phyloP scores from a whole-genome alignment of 139 green algal species.

The Micractinium conductrix region DNA sequence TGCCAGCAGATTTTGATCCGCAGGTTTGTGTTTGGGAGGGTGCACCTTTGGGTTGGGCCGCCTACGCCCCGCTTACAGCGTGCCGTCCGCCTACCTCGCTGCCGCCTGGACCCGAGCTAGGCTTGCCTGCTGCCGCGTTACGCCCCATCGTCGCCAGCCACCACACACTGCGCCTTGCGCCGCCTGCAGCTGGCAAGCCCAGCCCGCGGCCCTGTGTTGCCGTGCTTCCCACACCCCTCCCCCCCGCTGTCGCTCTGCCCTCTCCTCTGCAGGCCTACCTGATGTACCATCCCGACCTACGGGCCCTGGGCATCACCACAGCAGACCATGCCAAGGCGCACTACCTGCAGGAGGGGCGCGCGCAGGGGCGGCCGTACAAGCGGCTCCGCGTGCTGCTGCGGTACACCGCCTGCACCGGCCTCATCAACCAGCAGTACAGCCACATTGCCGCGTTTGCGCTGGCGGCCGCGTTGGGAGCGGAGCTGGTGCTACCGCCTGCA shows the following conservation, averaged over 20 bases:
- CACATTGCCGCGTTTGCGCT: constrained; percentile 71
- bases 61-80: no score
- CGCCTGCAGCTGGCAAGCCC: not conserved
- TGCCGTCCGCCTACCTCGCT: not conserved
- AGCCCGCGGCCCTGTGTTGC: no score
- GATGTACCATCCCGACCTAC: constrained; percentile 64
- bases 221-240: not conserved
- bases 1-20: constrained; percentile 32
- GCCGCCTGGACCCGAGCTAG: not conserved
- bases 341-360: constrained; percentile 52
- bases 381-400: constrained; percentile 64
- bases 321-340: constrained; percentile 53
- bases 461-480: constrained; percentile 61
- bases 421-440: constrained; percentile 82
- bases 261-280: constrained; percentile 54
- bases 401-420: constrained; percentile 76
- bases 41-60: no score
- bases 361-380: constrained; percentile 53
- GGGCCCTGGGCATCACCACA: constrained; percentile 33
- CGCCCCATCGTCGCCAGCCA: no score
- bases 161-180: no score
- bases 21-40: not conserved
- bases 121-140: no score
- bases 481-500: constrained; percentile 65
- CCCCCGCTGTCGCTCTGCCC: not conserved